Conservation (phyloP, 2,329 filamentous ascomycete genomes). For the Leptographium wingfieldii region DNA sequence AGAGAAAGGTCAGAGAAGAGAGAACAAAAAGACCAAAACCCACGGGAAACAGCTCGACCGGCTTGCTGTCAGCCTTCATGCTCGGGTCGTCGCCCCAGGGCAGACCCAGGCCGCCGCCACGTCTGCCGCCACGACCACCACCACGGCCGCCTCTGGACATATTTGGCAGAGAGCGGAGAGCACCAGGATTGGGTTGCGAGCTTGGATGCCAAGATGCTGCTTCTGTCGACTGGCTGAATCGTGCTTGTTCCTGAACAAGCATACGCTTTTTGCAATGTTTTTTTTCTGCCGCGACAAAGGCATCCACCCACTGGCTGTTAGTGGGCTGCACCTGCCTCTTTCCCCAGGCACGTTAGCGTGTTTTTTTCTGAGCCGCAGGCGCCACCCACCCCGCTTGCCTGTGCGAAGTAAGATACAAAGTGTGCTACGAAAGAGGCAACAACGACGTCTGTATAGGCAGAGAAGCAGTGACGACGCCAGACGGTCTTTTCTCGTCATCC, state of each 20-base stretch:
- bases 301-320: neutral
- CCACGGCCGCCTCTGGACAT: slow-evolving; percentile 42
- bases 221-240: neutral
- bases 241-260: neutral
- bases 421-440: neutral
- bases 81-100: slow-evolving; percentile 43
- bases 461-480: neutral
- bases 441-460: neutral
- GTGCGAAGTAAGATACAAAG: neutral
- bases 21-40: slow-evolving; percentile 9
- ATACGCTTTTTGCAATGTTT: neutral
- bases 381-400: neutral
- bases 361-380: neutral
- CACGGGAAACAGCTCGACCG: slow-evolving; percentile 48
- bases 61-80: slow-evolving; percentile 34
- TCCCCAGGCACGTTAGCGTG: neutral
- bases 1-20: neutral
- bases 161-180: neutral
- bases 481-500: neutral
- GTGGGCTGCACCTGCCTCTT: neutral
- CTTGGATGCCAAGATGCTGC: neutral
- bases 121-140: slow-evolving; percentile 33
- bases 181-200: neutral
- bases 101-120: slow-evolving; percentile 21
- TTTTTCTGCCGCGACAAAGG: neutral